A percentile compares a stretch with the other conserved stretches of the same genome.
phyloP scores from a whole-genome alignment of 176 grass and related monocot genomes.

The Triticum dicoccoides region DNA sequence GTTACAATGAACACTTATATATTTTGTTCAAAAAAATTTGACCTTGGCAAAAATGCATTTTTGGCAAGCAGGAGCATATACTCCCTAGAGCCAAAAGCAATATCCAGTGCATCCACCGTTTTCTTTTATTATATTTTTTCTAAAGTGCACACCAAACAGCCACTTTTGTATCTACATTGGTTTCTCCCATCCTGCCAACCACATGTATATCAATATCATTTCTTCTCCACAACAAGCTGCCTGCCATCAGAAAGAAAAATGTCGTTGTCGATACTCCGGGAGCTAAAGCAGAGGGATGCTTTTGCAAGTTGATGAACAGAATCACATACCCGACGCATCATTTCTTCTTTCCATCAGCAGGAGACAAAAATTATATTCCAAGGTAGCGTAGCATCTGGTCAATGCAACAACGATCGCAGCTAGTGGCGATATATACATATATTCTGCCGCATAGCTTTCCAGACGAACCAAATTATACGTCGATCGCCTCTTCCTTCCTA shows the following conservation, averaged over 20 bases:
- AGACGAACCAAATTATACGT: not conserved
- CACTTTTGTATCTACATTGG: not conserved
- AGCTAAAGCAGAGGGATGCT: not conserved
- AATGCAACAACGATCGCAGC: not conserved
- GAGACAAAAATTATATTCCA: not conserved
- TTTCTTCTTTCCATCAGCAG: not conserved
- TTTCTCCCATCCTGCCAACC: not conserved
- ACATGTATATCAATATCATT: not conserved
- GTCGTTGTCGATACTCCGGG: not conserved
- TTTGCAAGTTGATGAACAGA: slow-evolving; percentile 8
- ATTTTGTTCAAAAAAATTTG: too few relatives aligned
- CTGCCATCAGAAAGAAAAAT: not conserved
- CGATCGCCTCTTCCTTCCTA: not conserved
- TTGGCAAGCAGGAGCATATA: too few relatives aligned
- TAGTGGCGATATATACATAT: not conserved
- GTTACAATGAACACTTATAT: not conserved
- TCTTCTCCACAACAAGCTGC: not conserved
- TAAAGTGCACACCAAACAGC: not conserved
- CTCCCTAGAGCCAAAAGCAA: too few relatives aligned
- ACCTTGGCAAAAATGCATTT: too few relatives aligned
- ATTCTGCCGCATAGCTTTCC: not conserved
- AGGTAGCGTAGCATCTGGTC: slow-evolving; percentile 5
- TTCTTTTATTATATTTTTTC: not conserved
- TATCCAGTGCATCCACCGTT: not conserved
- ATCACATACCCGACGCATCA: not conserved